Percentiles rank a stretch among this genome's conserved stretches.
Evolutionary conservation across 208 protist genomes (phyloP).

Genomic region (Phytomonas serpens): DNA sequence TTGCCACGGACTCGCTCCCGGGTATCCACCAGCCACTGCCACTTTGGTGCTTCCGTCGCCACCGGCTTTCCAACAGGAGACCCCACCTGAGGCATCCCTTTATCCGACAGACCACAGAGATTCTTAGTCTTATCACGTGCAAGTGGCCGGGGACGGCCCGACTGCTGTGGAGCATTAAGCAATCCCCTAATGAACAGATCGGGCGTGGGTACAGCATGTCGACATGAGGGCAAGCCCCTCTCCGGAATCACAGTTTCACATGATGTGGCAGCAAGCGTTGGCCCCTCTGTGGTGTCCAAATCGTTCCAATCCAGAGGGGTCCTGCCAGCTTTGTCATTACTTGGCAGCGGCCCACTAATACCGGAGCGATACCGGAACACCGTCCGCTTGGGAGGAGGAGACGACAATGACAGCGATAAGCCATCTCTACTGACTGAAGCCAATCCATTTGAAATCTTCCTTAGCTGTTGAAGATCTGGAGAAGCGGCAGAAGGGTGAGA

Average conservation of each 20-base stretch:
- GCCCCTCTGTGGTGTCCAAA: not conserved
- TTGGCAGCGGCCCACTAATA: not conserved
- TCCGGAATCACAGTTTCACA: not conserved
- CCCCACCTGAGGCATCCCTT: not conserved
- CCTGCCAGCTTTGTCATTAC: not conserved
- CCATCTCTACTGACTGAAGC: not conserved
- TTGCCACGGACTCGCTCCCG: conserved; percentile 38
- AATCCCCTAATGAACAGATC: not conserved
- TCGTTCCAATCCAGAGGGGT: not conserved
- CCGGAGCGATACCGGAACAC: not conserved
- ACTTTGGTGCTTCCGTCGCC: conserved; percentile 10
- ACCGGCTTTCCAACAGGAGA: not conserved
- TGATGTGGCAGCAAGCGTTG: not conserved
- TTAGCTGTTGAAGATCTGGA: not conserved
- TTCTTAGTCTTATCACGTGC: not conserved
- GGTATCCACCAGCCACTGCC: conserved; percentile 65
- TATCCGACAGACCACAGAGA: not conserved
- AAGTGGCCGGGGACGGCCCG: not conserved
- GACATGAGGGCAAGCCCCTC: not conserved
- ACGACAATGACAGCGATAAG: not conserved
- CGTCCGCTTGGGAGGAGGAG: not conserved
- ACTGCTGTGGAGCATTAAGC: not conserved
- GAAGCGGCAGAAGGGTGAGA: not conserved
- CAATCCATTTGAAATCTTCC: not conserved
- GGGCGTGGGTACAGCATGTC: not conserved